These are phyloP conservation scores for Saccharomyces mikatae DNA, from an alignment of 805 yeast genomes.

Conservation along the genomic window DNA sequence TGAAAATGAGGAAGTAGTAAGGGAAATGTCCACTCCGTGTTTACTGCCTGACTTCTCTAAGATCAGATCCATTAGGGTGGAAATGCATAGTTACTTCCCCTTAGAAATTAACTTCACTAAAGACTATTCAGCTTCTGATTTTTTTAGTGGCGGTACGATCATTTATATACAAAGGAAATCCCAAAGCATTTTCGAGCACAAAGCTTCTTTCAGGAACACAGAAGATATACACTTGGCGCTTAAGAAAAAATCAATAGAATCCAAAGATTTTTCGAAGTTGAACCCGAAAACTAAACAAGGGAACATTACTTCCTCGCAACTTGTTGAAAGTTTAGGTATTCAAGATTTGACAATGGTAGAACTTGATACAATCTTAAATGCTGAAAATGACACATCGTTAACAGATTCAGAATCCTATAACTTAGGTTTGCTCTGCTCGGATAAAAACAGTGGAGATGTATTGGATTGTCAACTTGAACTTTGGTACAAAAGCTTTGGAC, in stretches of 20 bases:
- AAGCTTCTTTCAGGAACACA: conserved; percentile 1
- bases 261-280: neutral
- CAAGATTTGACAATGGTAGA: conserved; percentile 15
- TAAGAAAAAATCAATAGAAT: conserved; percentile 6
- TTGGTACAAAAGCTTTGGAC: conserved; percentile 15
- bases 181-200: neutral
- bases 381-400: neutral
- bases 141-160: conserved; percentile 24
- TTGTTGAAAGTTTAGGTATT: conserved; percentile 6
- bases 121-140: conserved; percentile 17
- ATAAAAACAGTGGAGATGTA: conserved; percentile 15
- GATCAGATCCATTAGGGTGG: conserved; percentile 41
- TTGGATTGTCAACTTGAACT: conserved; percentile 20
- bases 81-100: conserved; percentile 44
- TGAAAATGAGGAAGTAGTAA: conserved; percentile 37
- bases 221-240: conserved; percentile 10
- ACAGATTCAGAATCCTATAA: conserved; percentile 9
- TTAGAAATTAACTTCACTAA: conserved; percentile 35
- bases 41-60: conserved; percentile 52
- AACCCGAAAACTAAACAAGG: neutral
- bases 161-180: conserved; percentile 19
- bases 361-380: conserved; percentile 4
- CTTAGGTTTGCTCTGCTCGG: conserved; percentile 20
- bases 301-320: conserved; percentile 1
- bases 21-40: conserved; percentile 48